A percentile compares a stretch with the other conserved stretches of the same genome.
Conservation (phyloP, 1,284 basidiomycete species). For the Phellopilus nigrolimitatus region DNA sequence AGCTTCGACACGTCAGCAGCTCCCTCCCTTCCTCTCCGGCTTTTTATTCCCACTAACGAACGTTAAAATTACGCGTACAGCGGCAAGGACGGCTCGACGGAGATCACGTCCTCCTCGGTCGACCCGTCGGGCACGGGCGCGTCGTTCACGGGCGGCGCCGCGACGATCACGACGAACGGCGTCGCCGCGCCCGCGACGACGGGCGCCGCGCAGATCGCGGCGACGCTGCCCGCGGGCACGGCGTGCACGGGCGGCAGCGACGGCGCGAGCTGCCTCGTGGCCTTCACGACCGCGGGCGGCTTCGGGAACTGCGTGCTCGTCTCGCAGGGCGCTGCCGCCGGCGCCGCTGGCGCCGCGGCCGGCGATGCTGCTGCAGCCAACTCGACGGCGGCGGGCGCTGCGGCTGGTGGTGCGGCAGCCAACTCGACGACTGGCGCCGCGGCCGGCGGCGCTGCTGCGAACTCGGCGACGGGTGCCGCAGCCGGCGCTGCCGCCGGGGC, state of each 20-base stretch:
- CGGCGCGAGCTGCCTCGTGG: constrained; percentile 42
- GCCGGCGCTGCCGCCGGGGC: not conserved
- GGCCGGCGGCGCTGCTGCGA: not conserved
- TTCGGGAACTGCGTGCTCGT: too few species aligned
- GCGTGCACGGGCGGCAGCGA: constrained; percentile 42
- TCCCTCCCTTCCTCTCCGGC: not conserved
- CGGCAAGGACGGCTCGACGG: constrained; percentile 46
- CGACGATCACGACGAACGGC: constrained; percentile 35
- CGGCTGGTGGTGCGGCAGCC: too few species aligned
- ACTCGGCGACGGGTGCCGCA: not conserved
- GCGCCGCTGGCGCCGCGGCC: not conserved
- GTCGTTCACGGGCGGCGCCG: constrained; percentile 29
- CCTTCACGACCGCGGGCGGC: too few species aligned
- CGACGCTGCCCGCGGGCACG: constrained; percentile 41
- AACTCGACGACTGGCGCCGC: not conserved
- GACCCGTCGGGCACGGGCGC: constrained; percentile 36
- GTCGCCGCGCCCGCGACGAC: constrained; percentile 29
- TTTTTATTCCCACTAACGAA: not conserved
- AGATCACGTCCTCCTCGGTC: constrained; percentile 35
- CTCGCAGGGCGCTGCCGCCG: not conserved
- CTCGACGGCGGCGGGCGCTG: too few species aligned
- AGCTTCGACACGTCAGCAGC: constrained; percentile 46
- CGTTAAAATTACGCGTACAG: constrained; percentile 28
- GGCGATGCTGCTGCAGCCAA: not conserved
- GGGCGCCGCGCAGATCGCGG: constrained; percentile 38